Evolutionary conservation across 345 rosid genomes (phyloP), one percentile per base, ranked within the genome.

Genomic region (Hibiscus mutabilis): DNA sequence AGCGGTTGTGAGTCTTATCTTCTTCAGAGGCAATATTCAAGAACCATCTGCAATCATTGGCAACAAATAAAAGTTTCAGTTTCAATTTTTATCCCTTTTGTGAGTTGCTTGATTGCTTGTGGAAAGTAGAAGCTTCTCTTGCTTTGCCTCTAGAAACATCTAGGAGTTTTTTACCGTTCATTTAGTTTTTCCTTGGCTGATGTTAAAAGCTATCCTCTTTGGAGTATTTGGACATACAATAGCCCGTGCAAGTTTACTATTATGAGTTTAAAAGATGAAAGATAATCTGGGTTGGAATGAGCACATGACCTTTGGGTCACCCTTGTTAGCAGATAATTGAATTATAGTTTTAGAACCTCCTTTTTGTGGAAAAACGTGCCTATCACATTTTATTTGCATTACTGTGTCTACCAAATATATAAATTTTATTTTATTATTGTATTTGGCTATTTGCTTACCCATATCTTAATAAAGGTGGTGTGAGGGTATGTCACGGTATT

Each of bases 41-140:
- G 76, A 78, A 76, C 78, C 78, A 84, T 84, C 89, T 29, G 75
- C 86, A 68, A 75, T 55, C 98, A 89, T 93, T 75, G 85, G 85
- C 67, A 31, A 51, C 2, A 24, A 37, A 25, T 47, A 14, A 29
- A 4, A 35, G 49, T 42, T 35, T 69, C 51, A 22, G 51, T 35
- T 55, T 52, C 13, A 40, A 0, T 40, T 40, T 40, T 15, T 3
- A 10, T 2, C 22, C 15, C 22, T 16, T 66, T 29, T 68, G 44
- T 0, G 31, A 10, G 3, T 40, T 8, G 53, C 53, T 47, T 13
- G 53, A 15, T 14, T 47, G 70, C 57, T 25, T 8, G 9, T 35
- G 40, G 40, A 35, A 35, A 35, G 9, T 16, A 29, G 13, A 29
- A 15, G 61, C 29, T 63, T 24, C 33, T 69, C 19, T 69, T 56